These are phyloP conservation scores for Sphaerobolus stellatus DNA, from an alignment of 1,284 basidiomycete genomes.

Conservation along the genomic window DNA sequence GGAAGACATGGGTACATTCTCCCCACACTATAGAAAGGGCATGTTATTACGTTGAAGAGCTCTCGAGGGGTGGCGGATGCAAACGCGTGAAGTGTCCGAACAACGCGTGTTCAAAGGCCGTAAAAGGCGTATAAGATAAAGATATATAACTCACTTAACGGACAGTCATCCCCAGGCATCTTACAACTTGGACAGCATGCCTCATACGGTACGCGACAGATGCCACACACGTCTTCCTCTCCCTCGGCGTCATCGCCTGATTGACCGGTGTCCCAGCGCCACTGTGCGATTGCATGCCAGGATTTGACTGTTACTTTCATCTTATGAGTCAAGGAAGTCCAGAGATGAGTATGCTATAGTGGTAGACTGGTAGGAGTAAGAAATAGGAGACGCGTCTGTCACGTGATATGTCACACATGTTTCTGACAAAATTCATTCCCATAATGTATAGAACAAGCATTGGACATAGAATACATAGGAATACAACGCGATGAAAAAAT, in stretches of 20 bases:
- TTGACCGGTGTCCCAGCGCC: constrained; percentile 77
- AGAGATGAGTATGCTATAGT: too few species aligned
- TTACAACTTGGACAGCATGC: constrained; percentile 92
- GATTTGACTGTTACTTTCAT: constrained; percentile 83
- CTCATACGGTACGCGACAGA: constrained; percentile 89
- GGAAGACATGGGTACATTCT: constrained; percentile 91
- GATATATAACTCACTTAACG: constrained; percentile 67
- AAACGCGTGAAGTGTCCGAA: not conserved
- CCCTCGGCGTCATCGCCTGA: constrained; percentile 64
- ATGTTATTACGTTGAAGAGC: too few species aligned
- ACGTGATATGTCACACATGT: too few species aligned
- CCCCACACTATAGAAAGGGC: constrained; percentile 97
- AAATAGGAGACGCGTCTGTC: too few species aligned
- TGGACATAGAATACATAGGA: too few species aligned
- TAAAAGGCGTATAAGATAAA: not conserved
- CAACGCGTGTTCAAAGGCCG: not conserved
- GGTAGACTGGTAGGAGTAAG: too few species aligned
- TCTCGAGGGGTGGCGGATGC: too few species aligned
- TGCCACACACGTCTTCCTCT: constrained; percentile 90
- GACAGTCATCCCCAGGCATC: constrained; percentile 95
- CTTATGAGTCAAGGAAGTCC: too few species aligned
- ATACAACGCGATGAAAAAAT: too few species aligned
- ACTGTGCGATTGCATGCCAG: constrained; percentile 84
- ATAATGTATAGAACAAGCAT: too few species aligned
- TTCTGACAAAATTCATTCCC: too few species aligned